phyloP scores from a whole-genome alignment of 805 yeast species.

The Schwanniomyces sp. region DNA sequence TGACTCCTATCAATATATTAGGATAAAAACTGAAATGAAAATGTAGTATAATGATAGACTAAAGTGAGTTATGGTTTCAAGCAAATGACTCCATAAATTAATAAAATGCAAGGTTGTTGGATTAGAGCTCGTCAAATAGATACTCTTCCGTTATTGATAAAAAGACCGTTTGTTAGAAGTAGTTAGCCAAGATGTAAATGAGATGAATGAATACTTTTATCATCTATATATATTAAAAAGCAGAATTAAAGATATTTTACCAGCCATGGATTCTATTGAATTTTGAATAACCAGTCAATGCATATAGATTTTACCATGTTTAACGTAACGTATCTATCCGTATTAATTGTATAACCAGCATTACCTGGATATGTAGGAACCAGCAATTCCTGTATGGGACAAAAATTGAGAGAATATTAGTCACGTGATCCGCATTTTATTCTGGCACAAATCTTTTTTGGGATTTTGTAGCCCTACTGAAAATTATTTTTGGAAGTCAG shows the following conservation, averaged over 20 bases:
- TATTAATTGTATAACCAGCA: neutral
- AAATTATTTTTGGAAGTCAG: neutral
- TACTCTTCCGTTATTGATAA: neutral
- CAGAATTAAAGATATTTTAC: neutral
- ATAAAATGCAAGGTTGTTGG: constrained; percentile 1
- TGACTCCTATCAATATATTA: neutral
- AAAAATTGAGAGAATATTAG: neutral
- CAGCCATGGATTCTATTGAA: neutral
- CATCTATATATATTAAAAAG: neutral
- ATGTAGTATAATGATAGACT: constrained; percentile 8
- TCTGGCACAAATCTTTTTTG: neutral
- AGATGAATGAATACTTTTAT: neutral
- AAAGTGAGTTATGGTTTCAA: constrained; percentile 8
- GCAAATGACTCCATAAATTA: constrained; percentile 6
- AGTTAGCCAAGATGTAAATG: neutral
- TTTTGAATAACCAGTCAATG: neutral
- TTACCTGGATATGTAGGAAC: neutral
- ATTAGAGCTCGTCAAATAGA: neutral
- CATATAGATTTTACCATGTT: neutral
- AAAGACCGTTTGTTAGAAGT: neutral
- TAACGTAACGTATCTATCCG: neutral
- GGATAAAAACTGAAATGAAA: neutral
- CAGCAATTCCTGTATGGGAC: neutral
- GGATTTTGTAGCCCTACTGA: neutral
- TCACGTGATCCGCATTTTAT: neutral